A percentile compares a stretch with the other conserved stretches of the same genome.
phyloP scores from a whole-genome alignment of 1,284 basidiomycete species.

The Volvariella surrecta region DNA sequence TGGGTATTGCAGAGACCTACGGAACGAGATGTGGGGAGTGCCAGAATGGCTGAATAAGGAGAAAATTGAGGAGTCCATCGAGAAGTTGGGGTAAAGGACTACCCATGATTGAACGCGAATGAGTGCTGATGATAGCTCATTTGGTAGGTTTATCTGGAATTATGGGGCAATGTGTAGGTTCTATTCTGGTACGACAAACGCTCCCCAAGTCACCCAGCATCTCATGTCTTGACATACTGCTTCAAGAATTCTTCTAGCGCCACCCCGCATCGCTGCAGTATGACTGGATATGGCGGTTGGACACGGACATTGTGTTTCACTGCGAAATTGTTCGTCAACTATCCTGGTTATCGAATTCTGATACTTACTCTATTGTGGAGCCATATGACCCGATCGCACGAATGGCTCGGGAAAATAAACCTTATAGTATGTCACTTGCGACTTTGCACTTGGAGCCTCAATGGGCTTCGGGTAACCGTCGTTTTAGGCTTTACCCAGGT shows the following conservation, averaged over 20 bases:
- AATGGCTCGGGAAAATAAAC: slow-evolving; percentile 14
- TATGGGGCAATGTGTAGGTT: slow-evolving; percentile 22
- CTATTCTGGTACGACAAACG: slow-evolving; percentile 16
- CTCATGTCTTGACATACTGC: slow-evolving; percentile 1
- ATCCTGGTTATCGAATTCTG: not conserved
- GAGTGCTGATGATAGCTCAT: not conserved
- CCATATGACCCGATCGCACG: slow-evolving; percentile 20
- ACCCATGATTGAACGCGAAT: no score
- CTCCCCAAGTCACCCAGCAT: not conserved
- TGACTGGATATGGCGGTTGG: slow-evolving; percentile 22
- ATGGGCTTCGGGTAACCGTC: not conserved
- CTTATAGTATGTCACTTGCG: slow-evolving; percentile 15
- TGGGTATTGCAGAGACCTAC: slow-evolving; percentile 1
- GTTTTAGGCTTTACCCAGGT: slow-evolving; percentile 18
- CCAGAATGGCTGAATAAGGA: slow-evolving; percentile 15
- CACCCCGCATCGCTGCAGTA: slow-evolving; percentile 17
- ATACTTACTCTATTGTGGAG: slow-evolving; percentile 7
- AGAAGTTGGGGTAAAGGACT: slow-evolving; percentile 15
- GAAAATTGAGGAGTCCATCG: slow-evolving; percentile 15
- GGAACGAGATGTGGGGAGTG: slow-evolving; percentile 17
- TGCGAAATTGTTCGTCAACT: slow-evolving; percentile 18
- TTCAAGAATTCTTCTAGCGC: slow-evolving; percentile 19
- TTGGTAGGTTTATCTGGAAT: slow-evolving; percentile 16
- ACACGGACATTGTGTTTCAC: slow-evolving; percentile 22
- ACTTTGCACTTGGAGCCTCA: not conserved